A percentile compares a stretch with the other conserved stretches of the same genome.
These are phyloP conservation scores for Basipetospora chlamydospora DNA, from an alignment of 2,329 filamentous ascomycete species.

Conservation along the genomic window DNA sequence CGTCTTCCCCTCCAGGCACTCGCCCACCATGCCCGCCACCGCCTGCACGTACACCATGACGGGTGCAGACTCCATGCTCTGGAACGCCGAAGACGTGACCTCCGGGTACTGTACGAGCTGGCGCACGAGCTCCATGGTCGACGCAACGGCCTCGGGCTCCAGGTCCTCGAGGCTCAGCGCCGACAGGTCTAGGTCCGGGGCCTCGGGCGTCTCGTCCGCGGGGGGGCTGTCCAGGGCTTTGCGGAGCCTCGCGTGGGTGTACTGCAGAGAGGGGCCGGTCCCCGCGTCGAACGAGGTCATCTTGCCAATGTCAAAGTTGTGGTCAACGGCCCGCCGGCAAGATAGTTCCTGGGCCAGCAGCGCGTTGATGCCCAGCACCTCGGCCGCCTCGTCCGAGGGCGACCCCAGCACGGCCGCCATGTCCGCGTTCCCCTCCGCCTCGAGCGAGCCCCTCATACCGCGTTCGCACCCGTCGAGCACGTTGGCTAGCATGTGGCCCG, in stretches of 20 bases:
- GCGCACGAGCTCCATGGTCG: constrained; percentile 41
- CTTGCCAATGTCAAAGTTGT: constrained; percentile 54
- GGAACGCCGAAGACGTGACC: constrained; percentile 44
- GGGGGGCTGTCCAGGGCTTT: constrained; percentile 19
- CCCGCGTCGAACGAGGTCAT: constrained; percentile 65
- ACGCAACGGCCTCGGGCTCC: constrained; percentile 19
- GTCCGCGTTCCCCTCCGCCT: constrained; percentile 41
- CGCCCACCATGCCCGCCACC: neutral
- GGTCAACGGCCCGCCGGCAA: constrained; percentile 37
- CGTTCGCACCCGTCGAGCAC: constrained; percentile 34
- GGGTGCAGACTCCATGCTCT: constrained; percentile 51
- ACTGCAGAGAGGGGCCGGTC: constrained; percentile 60
- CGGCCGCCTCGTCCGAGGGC: constrained; percentile 45
- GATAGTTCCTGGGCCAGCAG: constrained; percentile 65
- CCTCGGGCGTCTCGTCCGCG: constrained; percentile 6
- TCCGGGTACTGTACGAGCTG: constrained; percentile 50
- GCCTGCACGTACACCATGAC: constrained; percentile 43
- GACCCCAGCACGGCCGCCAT: constrained; percentile 53
- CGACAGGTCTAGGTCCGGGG: constrained; percentile 8
- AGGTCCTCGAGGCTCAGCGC: constrained; percentile 7
- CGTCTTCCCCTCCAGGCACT: neutral
- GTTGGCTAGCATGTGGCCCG: neutral
- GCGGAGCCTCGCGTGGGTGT: constrained; percentile 49
- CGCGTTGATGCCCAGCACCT: constrained; percentile 51
- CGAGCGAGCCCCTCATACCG: constrained; percentile 61